These are phyloP conservation scores for Malus fusca DNA, from an alignment of 306 rosid species.

Conservation along the genomic window DNA sequence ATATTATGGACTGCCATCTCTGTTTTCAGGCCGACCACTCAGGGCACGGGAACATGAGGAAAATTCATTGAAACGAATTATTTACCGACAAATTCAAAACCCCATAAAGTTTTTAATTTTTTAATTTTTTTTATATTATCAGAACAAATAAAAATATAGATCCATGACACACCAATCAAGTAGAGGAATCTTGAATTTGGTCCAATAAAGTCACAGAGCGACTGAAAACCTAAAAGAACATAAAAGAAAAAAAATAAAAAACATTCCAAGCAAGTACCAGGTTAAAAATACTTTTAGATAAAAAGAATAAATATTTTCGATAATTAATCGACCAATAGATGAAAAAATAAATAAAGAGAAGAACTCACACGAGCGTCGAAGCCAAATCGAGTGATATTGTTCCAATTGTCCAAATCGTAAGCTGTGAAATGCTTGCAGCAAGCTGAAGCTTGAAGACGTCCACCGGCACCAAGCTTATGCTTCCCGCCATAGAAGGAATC, in stretches of 20 bases:
- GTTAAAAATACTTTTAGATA: background rate
- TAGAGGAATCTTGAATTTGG: background rate
- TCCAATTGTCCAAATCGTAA: slow-evolving; percentile 88
- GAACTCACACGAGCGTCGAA: slow-evolving; percentile 68
- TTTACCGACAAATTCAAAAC: background rate
- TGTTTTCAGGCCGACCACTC: background rate
- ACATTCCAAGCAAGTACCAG: background rate
- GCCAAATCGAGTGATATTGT: slow-evolving; percentile 50
- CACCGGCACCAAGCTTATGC: slow-evolving; percentile 22
- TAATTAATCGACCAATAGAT: background rate
- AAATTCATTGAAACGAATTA: background rate
- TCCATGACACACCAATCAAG: background rate
- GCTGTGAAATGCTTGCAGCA: slow-evolving; percentile 97
- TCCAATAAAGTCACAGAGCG: background rate
- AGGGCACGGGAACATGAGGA: background rate
- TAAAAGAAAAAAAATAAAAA: background rate
- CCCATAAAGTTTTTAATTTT: background rate
- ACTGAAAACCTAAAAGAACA: too few species aligned
- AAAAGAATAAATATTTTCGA: background rate
- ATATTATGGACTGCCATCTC: background rate
- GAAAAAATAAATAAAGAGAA: background rate
- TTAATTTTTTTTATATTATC: background rate
- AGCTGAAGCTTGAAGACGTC: slow-evolving; percentile 74
- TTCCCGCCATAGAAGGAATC: slow-evolving; percentile 49
- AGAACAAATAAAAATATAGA: background rate